Conservation (phyloP, 495 filamentous ascomycete species). For the Pyrenula massariospora region DNA sequence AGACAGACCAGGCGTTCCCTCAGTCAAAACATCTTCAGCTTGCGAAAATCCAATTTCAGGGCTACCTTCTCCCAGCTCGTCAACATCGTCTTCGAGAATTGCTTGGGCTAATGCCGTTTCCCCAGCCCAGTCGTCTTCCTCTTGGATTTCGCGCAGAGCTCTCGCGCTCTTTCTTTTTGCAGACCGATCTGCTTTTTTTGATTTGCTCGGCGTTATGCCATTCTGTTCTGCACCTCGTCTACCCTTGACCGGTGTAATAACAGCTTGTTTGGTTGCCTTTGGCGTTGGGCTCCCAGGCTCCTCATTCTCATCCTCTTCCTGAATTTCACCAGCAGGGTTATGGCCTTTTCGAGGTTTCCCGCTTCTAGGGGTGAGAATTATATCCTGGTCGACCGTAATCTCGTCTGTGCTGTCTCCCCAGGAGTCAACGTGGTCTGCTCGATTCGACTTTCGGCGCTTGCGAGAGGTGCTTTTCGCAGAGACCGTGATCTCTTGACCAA, state of each 20-base stretch:
- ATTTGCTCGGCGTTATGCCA: constrained; percentile 38
- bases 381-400: not conserved
- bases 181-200: constrained; percentile 64
- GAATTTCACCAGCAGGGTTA: too few relatives aligned
- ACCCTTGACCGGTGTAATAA: not conserved
- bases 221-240: constrained; percentile 6
- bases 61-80: constrained; percentile 20
- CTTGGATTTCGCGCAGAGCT: constrained; percentile 56
- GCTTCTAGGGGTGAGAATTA: not conserved
- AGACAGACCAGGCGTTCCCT: constrained; percentile 11
- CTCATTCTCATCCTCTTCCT: not conserved
- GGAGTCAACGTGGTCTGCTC: not conserved
- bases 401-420: not conserved
- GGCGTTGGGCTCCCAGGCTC: not conserved
- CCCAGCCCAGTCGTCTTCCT: constrained; percentile 67
- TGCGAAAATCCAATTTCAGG: constrained; percentile 26
- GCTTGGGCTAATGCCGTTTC: constrained; percentile 61
- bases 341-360: not conserved
- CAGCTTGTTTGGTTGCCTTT: not conserved
- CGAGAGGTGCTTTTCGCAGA: not conserved
- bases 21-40: constrained; percentile 16
- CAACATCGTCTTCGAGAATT: constrained; percentile 45
- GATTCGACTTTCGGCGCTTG: not conserved
- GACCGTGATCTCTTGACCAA: not conserved
- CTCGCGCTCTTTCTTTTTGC: constrained; percentile 78